Conservation (phyloP, 139 green algal species). For the Axilococcus clingmanii region DNA sequence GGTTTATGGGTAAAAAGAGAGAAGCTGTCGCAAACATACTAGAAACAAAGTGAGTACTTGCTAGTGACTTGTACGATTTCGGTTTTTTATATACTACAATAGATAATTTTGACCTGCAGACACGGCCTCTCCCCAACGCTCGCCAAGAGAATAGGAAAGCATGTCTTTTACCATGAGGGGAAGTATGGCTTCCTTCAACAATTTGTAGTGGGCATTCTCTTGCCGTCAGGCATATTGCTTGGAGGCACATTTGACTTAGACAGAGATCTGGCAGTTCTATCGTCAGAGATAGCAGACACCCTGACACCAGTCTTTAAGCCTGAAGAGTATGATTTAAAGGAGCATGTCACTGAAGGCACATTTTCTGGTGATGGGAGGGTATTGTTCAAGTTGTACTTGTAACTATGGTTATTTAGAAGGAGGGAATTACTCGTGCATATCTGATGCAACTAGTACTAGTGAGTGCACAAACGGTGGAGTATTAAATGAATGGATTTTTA, state of each 20-base stretch:
- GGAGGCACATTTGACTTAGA: constrained; percentile 5
- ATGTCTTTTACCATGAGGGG: neutral
- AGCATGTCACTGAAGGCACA: neutral
- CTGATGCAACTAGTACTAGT: too few relatives aligned
- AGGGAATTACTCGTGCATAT: too few relatives aligned
- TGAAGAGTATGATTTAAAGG: neutral
- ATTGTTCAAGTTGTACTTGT: constrained; percentile 4
- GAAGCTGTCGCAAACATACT: neutral
- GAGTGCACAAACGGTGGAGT: too few relatives aligned
- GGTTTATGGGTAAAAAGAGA: neutral
- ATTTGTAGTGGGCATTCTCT: constrained; percentile 1
- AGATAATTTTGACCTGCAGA: neutral
- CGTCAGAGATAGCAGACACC: neutral
- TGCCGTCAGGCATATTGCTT: neutral
- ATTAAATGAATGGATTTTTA: too few relatives aligned
- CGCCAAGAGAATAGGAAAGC: neutral
- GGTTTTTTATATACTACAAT: constrained; percentile 1
- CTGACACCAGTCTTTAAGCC: neutral
- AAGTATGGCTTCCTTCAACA: constrained; percentile 1
- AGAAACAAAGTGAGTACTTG: neutral
- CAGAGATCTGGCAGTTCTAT: neutral
- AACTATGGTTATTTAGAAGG: too few relatives aligned
- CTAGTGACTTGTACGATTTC: too few relatives aligned
- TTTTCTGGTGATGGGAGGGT: constrained; percentile 1
- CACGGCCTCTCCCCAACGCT: neutral